Evolutionary conservation across 2,329 filamentous ascomycete genomes (phyloP), one percentile per base, ranked within the genome.

Genomic region (Fusarium buxicola): DNA sequence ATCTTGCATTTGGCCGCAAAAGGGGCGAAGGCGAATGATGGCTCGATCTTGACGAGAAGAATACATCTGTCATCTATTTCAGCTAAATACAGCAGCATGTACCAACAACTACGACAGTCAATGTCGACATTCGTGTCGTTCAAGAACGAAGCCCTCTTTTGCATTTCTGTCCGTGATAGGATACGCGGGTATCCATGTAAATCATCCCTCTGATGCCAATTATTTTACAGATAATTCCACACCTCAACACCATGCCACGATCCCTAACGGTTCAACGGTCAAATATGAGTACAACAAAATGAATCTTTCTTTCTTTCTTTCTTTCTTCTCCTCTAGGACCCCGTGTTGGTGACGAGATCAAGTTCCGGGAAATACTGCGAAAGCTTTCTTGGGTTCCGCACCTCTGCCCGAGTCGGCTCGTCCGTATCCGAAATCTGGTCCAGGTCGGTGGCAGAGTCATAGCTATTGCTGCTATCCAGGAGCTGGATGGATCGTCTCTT

Each of bases 331-430:
- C 25, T 13, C 46, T 50, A 60, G 8, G 62, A 52, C 25, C 48
- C 53, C 34, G 51, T 54, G 43, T 67, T 45, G 12, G 60, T 44
- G 18, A 60, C 60, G 30, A 71, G 57, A 2, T 60, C 63, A 34
- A 73, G 64, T 32, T 73, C 71, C 7, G 71, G 70, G 36, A 73
- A 73, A 51, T 65, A 72, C 47, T 71, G 71, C 31, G 70, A 73
- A 48, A 73, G 65, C 57, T 73, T 73, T 54, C 66, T 71, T 16
- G 69, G 67, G 30, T 67, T 72, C 8, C 65, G 68, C 25, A 68
- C 63, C 3, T 71, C 69, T 41, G 68, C 58, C 38, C 67, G 58
- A 4, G 60, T 56, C 15, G 70, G 67, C 49, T 72, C 70, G 28
- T 73, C 71, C 8, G 60, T 66, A 11, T 72, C 70, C 5, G 70